These are phyloP conservation scores for Acer campestre DNA, from an alignment of 345 rosid genomes.

Conservation along the genomic window DNA sequence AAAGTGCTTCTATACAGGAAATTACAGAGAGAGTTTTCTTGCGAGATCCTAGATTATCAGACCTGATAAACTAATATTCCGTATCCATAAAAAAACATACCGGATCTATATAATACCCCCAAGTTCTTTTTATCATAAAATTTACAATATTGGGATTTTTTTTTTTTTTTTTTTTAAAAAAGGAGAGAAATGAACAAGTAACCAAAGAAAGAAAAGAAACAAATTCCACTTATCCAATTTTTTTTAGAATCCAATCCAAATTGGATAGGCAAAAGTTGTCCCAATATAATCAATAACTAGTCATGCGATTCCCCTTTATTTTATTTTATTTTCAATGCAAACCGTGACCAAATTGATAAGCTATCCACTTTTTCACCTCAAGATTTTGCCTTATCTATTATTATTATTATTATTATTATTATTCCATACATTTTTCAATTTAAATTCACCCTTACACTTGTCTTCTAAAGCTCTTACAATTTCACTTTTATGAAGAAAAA, in stretches of 20 bases:
- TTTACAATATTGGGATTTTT: no score
- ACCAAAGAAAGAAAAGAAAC: background rate
- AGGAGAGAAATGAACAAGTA: background rate
- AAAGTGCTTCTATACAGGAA: no score
- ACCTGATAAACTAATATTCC: no score
- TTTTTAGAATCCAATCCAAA: constrained; percentile 16
- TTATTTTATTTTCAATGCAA: background rate
- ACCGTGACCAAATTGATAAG: constrained; percentile 21
- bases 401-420: background rate
- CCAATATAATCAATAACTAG: constrained; percentile 10
- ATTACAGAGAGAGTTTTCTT: no score
- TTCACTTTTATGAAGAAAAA: background rate
- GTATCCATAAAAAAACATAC: no score
- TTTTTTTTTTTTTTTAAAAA: no score
- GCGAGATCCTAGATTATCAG: no score
- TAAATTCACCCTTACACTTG: constrained; percentile 22
- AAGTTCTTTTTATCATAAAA: background rate
- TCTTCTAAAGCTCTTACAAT: constrained; percentile 7
- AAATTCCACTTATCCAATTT: constrained; percentile 18
- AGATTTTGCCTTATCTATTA: background rate
- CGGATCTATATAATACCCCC: background rate
- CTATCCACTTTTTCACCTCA: background rate
- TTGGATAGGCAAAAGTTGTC: constrained; percentile 3
- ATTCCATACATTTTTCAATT: background rate
- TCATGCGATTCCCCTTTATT: constrained; percentile 17